These are phyloP conservation scores for Eustoma russellianum DNA, from an alignment of 257 asterid genomes.

Conservation along the genomic window DNA sequence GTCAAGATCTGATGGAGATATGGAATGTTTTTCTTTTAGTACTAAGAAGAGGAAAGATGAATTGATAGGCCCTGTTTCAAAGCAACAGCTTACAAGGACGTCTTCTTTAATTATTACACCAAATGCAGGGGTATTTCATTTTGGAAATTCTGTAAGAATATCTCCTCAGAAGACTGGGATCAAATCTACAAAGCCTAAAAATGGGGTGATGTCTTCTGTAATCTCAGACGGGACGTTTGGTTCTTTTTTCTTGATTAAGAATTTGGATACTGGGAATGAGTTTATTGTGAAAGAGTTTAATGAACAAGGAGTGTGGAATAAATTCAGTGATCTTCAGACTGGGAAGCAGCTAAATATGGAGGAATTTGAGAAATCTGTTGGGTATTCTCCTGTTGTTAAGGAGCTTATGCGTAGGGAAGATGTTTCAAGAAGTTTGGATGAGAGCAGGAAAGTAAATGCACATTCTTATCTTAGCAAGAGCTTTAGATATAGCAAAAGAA, in stretches of 20 bases:
- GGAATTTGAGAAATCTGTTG: slow-evolving; percentile 79
- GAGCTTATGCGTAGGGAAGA: slow-evolving; percentile 67
- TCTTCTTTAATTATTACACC: slow-evolving; percentile 34
- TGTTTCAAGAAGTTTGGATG: slow-evolving; percentile 16
- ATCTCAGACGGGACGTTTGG: slow-evolving; percentile 27
- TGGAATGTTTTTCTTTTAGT: slow-evolving; percentile 33
- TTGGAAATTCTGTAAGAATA: slow-evolving; percentile 21
- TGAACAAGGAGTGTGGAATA: slow-evolving; percentile 76
- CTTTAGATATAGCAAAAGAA: slow-evolving; percentile 67
- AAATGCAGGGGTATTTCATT: slow-evolving; percentile 26
- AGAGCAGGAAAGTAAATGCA: slow-evolving; percentile 29
- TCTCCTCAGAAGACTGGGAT: slow-evolving; percentile 18
- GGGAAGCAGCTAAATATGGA: slow-evolving; percentile 85
- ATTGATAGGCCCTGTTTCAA: slow-evolving; percentile 52
- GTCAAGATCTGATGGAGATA: slow-evolving; percentile 91
- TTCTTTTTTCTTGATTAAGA: slow-evolving; percentile 75
- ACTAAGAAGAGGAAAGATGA: slow-evolving; percentile 70
- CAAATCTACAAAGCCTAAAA: slow-evolving; percentile 18
- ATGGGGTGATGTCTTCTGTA: slow-evolving; percentile 13
- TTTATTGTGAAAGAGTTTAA: slow-evolving; percentile 69
- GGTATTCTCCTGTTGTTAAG: slow-evolving; percentile 72
- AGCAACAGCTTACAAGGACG: slow-evolving; percentile 68
- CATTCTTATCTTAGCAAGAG: slow-evolving; percentile 55
- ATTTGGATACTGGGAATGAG: slow-evolving; percentile 85
- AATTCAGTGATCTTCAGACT: slow-evolving; percentile 76